Evolutionary conservation across 148 eudicot genomes (phyloP).

Genomic region (Chenopodium suecicum): DNA sequence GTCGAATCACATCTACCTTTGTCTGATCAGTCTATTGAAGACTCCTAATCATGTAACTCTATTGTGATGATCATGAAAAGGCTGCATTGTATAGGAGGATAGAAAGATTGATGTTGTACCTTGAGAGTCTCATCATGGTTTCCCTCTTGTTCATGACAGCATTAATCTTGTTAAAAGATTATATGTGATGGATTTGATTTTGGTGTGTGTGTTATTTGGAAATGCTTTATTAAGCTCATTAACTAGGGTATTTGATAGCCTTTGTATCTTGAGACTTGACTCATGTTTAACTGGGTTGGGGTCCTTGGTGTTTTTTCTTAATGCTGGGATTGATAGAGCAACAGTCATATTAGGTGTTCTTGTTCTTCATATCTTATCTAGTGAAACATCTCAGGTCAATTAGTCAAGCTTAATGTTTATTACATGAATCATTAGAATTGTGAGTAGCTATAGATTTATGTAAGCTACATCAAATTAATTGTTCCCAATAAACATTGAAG

Average conservation of each 20-base stretch:
- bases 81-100: conserved; percentile 22
- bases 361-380: no score
- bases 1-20: background rate
- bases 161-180: background rate
- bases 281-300: background rate
- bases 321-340: background rate
- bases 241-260: background rate
- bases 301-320: background rate
- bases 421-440: background rate
- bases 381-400: background rate
- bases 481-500: conserved; percentile 12
- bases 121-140: conserved; percentile 3
- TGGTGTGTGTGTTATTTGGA: conserved; percentile 1
- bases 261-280: background rate
- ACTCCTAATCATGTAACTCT: conserved; percentile 20
- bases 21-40: conserved; percentile 21
- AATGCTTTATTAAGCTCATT: background rate
- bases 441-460: background rate
- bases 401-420: background rate
- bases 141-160: conserved; percentile 20
- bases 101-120: conserved; percentile 8
- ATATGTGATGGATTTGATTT: conserved; percentile 18
- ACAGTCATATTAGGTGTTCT: no score
- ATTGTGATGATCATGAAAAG: conserved; percentile 24
- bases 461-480: background rate